Evolutionary conservation across 805 yeast genomes (phyloP).

Genomic region (Maudiozyma serrabonitensis): DNA sequence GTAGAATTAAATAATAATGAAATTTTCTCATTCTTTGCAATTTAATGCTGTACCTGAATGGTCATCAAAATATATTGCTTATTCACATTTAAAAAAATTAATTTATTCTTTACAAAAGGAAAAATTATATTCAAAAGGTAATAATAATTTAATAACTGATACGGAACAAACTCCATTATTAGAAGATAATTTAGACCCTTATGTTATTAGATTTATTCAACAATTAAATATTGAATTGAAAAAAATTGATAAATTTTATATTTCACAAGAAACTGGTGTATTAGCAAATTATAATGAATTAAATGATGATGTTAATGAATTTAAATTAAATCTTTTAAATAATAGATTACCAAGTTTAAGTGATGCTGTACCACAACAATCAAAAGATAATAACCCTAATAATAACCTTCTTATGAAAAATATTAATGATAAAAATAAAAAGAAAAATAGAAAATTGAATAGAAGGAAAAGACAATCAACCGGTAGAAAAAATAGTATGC

Average conservation of each 20-base stretch:
- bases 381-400: background rate
- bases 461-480: background rate
- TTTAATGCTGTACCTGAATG: conserved; percentile 98
- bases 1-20: conserved; percentile 40
- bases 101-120: conserved; percentile 78
- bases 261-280: conserved; percentile 44
- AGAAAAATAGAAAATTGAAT: background rate
- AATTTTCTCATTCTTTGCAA: conserved; percentile 89
- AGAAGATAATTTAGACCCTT: conserved; percentile 24
- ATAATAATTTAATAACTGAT: conserved; percentile 1
- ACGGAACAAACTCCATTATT: conserved; percentile 13
- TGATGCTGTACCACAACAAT: conserved; percentile 10
- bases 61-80: conserved; percentile 86
- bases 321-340: conserved; percentile 31
- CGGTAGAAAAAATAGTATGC: background rate
- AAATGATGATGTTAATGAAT: conserved; percentile 52
- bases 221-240: conserved; percentile 70
- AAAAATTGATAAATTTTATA: conserved; percentile 70
- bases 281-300: conserved; percentile 40
- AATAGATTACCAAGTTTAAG: conserved; percentile 11
- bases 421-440: background rate
- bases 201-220: conserved; percentile 48
- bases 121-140: conserved; percentile 18
- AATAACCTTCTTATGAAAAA: too few relatives aligned
- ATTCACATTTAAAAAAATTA: conserved; percentile 75